Percentiles rank a stretch among this genome's conserved stretches.
Conservation (phyloP, 805 yeast species). For the Starmerella bombicola region DNA sequence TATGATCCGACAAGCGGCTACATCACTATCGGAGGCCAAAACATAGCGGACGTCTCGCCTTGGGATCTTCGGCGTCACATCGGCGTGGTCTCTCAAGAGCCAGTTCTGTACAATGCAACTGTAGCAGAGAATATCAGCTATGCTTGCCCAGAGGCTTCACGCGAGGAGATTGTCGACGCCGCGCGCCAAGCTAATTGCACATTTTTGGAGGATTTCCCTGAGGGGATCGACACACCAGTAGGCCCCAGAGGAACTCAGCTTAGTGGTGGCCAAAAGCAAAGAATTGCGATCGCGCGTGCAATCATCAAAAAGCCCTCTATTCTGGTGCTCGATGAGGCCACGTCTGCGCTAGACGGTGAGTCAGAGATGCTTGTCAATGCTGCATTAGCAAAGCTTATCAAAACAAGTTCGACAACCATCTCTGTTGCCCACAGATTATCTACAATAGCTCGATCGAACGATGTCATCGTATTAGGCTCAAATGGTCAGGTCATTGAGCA, state of each 20-base stretch:
- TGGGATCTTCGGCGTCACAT: conserved; percentile 58
- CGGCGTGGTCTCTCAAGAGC: conserved; percentile 93
- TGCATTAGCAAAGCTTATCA: conserved; percentile 47
- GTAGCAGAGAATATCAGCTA: conserved; percentile 72
- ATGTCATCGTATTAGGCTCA: conserved; percentile 64
- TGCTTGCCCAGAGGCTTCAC: conserved; percentile 49
- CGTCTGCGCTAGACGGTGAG: conserved; percentile 82
- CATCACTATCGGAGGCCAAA: conserved; percentile 51
- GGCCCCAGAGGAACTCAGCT: conserved; percentile 83
- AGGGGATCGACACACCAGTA: conserved; percentile 65
- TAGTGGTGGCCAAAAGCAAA: conserved; percentile 90
- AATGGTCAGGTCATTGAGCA: conserved; percentile 66
- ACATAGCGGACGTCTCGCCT: conserved; percentile 52
- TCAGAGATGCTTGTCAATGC: conserved; percentile 76
- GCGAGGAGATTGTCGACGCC: conserved; percentile 44
- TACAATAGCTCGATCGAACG: conserved; percentile 71
- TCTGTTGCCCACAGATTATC: conserved; percentile 86
- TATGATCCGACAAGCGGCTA: conserved; percentile 65
- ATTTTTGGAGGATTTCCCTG: conserved; percentile 66
- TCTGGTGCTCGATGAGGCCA: conserved; percentile 85
- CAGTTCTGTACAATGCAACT: conserved; percentile 75
- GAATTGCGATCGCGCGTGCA: conserved; percentile 84
- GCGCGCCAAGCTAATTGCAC: conserved; percentile 68
- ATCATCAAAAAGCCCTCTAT: conserved; percentile 65
- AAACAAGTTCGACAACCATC: conserved; percentile 51